Percentiles rank a stretch among this genome's conserved stretches.
Conservation (phyloP, 352 stramenopile genomes). For the Globisporangium solare region DNA sequence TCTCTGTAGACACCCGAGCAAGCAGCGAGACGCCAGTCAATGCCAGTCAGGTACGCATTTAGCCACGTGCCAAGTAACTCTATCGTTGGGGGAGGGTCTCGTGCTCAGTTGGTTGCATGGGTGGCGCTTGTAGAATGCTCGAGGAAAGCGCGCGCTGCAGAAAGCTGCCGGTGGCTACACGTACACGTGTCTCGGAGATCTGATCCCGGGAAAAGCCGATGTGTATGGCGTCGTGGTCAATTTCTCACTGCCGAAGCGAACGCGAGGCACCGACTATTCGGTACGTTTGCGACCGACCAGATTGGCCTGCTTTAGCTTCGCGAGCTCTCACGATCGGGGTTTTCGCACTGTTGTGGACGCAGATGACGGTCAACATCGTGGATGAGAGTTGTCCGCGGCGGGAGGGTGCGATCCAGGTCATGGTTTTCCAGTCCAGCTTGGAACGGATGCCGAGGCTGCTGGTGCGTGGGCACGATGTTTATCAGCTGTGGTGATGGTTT, state of each 20-base stretch:
- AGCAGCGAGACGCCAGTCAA: too few species aligned
- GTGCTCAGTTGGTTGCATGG: neutral
- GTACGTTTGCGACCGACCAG: constrained; percentile 26
- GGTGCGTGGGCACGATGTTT: too few species aligned
- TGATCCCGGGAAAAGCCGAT: constrained; percentile 51
- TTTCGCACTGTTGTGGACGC: neutral
- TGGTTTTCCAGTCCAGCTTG: constrained; percentile 60
- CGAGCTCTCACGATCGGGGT: neutral
- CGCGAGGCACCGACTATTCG: constrained; percentile 51
- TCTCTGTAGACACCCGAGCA: too few species aligned
- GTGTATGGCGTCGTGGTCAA: constrained; percentile 77
- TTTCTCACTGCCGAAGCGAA: constrained; percentile 62
- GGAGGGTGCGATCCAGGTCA: constrained; percentile 50
- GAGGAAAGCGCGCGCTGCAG: constrained; percentile 48
- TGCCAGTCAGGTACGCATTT: neutral
- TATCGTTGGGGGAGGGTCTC: too few species aligned
- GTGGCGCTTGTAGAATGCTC: constrained; percentile 4
- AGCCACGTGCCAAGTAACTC: neutral
- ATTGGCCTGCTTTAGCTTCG: neutral
- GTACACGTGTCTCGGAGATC: constrained; percentile 52
- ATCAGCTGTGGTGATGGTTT: too few species aligned
- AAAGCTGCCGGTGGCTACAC: constrained; percentile 34
- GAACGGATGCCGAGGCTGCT: constrained; percentile 57
- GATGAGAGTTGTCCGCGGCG: constrained; percentile 58
- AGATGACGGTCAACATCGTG: constrained; percentile 71